Conservation (phyloP, 1,139 yeast species). For the Geotrichum candidum region DNA sequence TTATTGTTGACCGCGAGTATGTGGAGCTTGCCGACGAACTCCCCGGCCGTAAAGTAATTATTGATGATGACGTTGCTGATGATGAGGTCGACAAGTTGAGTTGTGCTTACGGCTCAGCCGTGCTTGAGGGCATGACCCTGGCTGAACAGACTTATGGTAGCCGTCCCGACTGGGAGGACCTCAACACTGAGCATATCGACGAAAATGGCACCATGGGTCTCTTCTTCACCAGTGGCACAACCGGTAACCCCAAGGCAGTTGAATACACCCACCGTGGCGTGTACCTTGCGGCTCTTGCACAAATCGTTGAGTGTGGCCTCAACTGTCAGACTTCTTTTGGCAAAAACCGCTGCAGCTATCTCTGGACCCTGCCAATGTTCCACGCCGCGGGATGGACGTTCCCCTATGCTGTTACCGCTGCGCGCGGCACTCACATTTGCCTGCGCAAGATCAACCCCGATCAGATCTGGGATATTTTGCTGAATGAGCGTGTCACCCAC, state of each 20-base stretch:
- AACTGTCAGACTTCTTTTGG: constrained; percentile 32
- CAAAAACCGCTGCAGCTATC: constrained; percentile 31
- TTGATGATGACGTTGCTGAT: constrained; percentile 31
- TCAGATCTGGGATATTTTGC: constrained; percentile 34
- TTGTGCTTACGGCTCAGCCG: constrained; percentile 28
- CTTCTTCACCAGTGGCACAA: constrained; percentile 67
- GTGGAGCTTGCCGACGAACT: constrained; percentile 25
- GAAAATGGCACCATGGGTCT: constrained; percentile 33
- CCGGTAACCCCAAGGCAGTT: constrained; percentile 75
- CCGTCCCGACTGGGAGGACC: constrained; percentile 24
- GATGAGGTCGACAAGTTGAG: constrained; percentile 20
- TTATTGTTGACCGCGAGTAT: constrained; percentile 35
- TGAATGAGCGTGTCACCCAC: constrained; percentile 33
- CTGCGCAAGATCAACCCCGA: constrained; percentile 36
- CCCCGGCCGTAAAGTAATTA: constrained; percentile 23
- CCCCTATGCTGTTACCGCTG: constrained; percentile 39
- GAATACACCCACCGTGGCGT: constrained; percentile 49
- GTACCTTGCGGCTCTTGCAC: constrained; percentile 34
- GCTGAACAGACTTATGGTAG: constrained; percentile 16
- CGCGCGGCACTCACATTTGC: constrained; percentile 36
- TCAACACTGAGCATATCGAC: constrained; percentile 28
- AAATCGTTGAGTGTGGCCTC: constrained; percentile 33
- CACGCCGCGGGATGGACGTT: constrained; percentile 40
- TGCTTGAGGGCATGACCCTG: constrained; percentile 26
- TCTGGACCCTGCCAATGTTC: constrained; percentile 40